Percentiles rank a stretch among this genome's conserved stretches.
Conservation (phyloP, 2,329 filamentous ascomycete genomes). For the Mycocentrospora acerina region DNA sequence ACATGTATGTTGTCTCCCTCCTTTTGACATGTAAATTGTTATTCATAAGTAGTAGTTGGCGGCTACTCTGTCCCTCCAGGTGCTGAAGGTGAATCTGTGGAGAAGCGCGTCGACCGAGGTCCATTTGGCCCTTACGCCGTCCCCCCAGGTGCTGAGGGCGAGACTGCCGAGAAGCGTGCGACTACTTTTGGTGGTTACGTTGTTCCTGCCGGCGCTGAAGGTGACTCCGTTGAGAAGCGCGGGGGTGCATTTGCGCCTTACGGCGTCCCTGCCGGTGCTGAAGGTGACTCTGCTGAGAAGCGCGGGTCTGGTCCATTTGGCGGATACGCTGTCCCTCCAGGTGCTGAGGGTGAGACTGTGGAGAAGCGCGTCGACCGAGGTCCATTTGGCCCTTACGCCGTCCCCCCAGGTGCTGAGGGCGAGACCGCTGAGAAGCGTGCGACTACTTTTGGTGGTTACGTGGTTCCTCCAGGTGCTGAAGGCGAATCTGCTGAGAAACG, state of each 20-base stretch:
- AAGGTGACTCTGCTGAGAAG: neutral
- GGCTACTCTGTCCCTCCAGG: neutral
- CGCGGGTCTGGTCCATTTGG: no score
- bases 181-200: neutral
- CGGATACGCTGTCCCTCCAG: neutral
- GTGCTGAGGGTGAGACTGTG: neutral
- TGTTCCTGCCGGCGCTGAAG: constrained; percentile 1
- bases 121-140: neutral
- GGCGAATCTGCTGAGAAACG: neutral
- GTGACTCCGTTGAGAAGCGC: neutral
- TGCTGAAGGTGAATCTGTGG: neutral
- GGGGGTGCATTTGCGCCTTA: neutral
- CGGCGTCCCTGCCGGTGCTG: neutral
- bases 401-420: neutral
- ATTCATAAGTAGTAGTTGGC: neutral
- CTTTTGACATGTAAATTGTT: neutral
- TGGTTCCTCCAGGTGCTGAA: neutral
- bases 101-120: neutral
- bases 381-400: neutral
- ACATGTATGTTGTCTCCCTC: no score
- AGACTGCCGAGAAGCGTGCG: neutral
- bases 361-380: neutral
- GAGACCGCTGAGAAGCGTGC: neutral
- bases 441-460: neutral
- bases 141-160: neutral